Percentiles rank a stretch among this genome's conserved stretches.
Conservation (phyloP, 768 basidiomycete genomes). For the Termitomyces sp. region DNA sequence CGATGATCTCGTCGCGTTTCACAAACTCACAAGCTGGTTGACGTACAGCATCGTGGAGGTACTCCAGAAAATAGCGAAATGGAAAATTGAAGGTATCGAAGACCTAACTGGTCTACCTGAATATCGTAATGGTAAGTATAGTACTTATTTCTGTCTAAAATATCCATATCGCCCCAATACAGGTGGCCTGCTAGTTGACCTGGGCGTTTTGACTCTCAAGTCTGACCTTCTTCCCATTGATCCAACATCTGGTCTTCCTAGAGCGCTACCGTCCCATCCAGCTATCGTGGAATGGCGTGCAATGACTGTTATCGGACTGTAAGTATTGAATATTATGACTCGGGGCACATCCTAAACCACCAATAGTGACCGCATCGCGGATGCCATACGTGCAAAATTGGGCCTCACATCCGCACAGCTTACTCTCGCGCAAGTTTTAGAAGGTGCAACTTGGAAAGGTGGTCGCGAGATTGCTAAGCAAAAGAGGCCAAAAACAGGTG, state of each 20-base stretch:
- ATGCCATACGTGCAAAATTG: constrained; percentile 59
- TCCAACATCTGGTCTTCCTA: constrained; percentile 48
- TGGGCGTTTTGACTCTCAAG: constrained; percentile 72
- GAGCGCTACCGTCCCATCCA: constrained; percentile 71
- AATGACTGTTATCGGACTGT: constrained; percentile 92
- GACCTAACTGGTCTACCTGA: constrained; percentile 93
- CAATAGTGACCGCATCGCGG: constrained; percentile 73
- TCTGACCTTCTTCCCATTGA: constrained; percentile 48
- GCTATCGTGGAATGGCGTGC: constrained; percentile 96
- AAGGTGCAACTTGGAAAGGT: constrained; percentile 96
- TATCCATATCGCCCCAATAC: background rate
- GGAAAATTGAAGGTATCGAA: constrained; percentile 78
- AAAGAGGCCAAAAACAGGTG: constrained; percentile 67
- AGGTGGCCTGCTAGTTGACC: constrained; percentile 88
- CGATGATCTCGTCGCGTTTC: constrained; percentile 84
- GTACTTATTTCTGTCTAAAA: background rate
- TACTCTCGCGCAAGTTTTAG: constrained; percentile 82
- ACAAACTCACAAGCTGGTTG: constrained; percentile 94
- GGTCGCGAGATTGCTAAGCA: constrained; percentile 87
- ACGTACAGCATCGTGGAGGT: constrained; percentile 87
- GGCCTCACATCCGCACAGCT: constrained; percentile 47
- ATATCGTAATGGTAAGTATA: constrained; percentile 76
- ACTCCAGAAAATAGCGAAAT: constrained; percentile 69
- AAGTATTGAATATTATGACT: constrained; percentile 22
- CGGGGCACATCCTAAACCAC: background rate